Conservation (phyloP, 192 early-diverging fungal genomes). For the Rhizoclosmatium globosum region DNA sequence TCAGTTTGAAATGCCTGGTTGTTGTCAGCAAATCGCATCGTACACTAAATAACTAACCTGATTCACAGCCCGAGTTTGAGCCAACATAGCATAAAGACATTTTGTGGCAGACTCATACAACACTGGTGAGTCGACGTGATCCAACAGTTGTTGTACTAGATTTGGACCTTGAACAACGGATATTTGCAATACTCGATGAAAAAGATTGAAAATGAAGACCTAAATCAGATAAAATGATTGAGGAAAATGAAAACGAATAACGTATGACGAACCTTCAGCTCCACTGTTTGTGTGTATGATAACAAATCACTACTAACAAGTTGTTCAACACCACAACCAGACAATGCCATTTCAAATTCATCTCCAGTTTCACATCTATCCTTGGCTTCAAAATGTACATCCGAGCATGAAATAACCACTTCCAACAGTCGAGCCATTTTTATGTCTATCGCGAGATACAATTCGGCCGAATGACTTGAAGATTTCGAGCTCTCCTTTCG, state of each 20-base stretch:
- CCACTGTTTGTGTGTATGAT: not conserved
- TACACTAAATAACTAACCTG: not conserved
- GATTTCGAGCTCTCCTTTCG: not conserved
- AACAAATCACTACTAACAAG: not conserved
- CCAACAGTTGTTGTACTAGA: not conserved
- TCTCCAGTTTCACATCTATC: not conserved
- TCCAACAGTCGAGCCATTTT: not conserved
- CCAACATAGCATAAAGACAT: not conserved
- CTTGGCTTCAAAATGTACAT: not conserved
- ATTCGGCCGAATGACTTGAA: not conserved
- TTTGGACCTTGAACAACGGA: not conserved
- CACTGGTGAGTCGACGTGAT: not conserved
- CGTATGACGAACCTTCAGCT: not conserved
- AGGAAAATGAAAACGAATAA: not conserved
- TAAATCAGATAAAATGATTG: not conserved
- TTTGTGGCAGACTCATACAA: not conserved
- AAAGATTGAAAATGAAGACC: not conserved
- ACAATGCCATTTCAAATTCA: not conserved
- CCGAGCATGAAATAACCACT: not conserved
- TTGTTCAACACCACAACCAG: not conserved
- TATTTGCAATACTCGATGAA: not conserved
- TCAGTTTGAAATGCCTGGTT: too few relatives aligned
- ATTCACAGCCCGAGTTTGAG: not conserved
- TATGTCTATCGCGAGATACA: not conserved
- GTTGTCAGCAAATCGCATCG: too few relatives aligned